A percentile compares a stretch with the other conserved stretches of the same genome.
Evolutionary conservation across 1,139 yeast species (phyloP).

Genomic region (Scheffersomyces parashehatae): DNA sequence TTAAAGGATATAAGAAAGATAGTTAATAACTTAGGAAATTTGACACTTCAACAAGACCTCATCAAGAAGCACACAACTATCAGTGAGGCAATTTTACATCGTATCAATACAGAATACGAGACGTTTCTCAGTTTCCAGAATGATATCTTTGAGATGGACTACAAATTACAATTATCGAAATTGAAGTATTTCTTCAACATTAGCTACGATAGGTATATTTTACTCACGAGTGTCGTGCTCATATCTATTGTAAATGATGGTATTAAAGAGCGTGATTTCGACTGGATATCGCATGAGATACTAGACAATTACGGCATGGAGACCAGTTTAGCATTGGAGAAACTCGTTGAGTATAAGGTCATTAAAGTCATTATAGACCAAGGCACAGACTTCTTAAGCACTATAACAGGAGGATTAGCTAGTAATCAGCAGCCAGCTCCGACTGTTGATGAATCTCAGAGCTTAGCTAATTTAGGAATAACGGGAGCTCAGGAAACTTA

Average conservation of each 20-base stretch:
- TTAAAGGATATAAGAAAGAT: conserved; percentile 69
- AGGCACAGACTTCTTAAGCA: conserved; percentile 30
- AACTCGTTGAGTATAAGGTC: conserved; percentile 25
- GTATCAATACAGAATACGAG: conserved; percentile 54
- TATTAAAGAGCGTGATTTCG: conserved; percentile 58
- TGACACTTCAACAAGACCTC: conserved; percentile 68
- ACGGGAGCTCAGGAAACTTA: conserved; percentile 35
- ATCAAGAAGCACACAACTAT: conserved; percentile 75
- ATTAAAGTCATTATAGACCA: conserved; percentile 24
- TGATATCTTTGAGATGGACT: conserved; percentile 62
- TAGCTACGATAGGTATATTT: conserved; percentile 28
- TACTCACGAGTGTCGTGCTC: conserved; percentile 52
- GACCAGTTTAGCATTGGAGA: conserved; percentile 33
- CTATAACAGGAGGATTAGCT: conserved; percentile 20
- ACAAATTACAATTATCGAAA: conserved; percentile 49
- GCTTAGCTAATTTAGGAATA: conserved; percentile 22
- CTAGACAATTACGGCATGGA: conserved; percentile 62
- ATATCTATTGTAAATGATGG: conserved; percentile 67
- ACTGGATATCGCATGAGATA: conserved; percentile 47
- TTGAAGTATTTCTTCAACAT: conserved; percentile 52
- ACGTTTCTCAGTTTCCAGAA: conserved; percentile 70
- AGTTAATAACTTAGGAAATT: conserved; percentile 66
- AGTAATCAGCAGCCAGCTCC: conserved; percentile 5
- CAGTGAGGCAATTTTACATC: conserved; percentile 65
- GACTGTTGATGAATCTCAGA: conserved; percentile 1